Conservation (phyloP, 371 early-diverging fungal species). For the Choanephora cucurbitarum region DNA sequence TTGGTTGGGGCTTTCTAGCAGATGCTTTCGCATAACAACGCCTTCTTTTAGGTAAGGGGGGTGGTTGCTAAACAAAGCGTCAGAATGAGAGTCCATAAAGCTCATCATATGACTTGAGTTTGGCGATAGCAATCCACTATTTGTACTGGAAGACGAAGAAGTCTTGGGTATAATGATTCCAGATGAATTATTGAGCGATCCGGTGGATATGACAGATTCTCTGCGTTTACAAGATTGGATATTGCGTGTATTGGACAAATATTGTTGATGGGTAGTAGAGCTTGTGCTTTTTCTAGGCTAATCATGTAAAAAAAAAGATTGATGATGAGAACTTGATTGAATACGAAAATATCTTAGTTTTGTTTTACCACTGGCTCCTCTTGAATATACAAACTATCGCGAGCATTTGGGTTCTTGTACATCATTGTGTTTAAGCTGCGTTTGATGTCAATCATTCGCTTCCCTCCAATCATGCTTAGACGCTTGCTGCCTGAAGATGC, state of each 20-base stretch:
- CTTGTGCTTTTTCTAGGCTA: constrained; percentile 37
- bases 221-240: constrained; percentile 5
- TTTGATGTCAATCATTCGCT: constrained; percentile 33
- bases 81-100: constrained; percentile 25
- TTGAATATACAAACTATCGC: constrained; percentile 34
- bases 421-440: constrained; percentile 36
- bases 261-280: constrained; percentile 10
- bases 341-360: too few relatives aligned
- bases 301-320: not conserved
- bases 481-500: constrained; percentile 1
- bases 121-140: constrained; percentile 16
- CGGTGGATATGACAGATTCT: constrained; percentile 19
- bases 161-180: constrained; percentile 7
- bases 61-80: constrained; percentile 29
- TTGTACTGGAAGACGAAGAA: constrained; percentile 11
- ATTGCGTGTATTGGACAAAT: constrained; percentile 1
- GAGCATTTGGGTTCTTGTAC: constrained; percentile 17
- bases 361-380: constrained; percentile 33
- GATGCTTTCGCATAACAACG: constrained; percentile 83
- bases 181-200: constrained; percentile 12
- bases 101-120: constrained; percentile 26
- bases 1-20: constrained; percentile 73
- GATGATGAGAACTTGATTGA: not conserved
- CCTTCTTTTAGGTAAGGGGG: constrained; percentile 72
- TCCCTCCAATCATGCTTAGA: constrained; percentile 22